Evolutionary conservation across 768 basidiomycete genomes (phyloP), one percentile per base, ranked within the genome.

Genomic region (Phanerochaete sordida): DNA sequence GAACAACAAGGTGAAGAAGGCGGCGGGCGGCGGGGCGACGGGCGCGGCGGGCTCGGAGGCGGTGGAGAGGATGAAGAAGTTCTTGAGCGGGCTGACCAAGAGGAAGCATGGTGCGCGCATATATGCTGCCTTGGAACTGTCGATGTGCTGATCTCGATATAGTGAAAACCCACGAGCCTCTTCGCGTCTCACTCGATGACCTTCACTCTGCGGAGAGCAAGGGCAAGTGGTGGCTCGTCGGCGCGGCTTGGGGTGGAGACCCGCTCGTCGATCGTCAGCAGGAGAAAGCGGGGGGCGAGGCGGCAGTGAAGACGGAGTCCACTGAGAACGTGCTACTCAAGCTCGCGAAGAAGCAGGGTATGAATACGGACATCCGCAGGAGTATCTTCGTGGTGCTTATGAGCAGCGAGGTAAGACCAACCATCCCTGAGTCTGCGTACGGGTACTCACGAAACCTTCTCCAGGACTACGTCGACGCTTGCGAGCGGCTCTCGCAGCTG

Each of bases 141-240:
- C 37, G 51, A n/a, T 53, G 54, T 43, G 27, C 28, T 60, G 62
- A 28, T 35, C n/a, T 6, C n/a, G 35, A 16, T 33, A 24, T 59
- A 95, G 95, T 93, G 6, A 77, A 88, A 53, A 84, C 87, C 0
- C 86, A 92, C 67, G 97, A 98, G 47, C 87, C 95, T 0, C 79
- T 99, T 8, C 87, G 94, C 7, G 85, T 97, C 1, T 86, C 90
- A 0, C 78, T 98, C 24, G 79, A 79, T n/a, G 96, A 98, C 73
- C 81, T 98, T 5, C 91, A 84, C 61, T 83, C 86, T 0, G 87
- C 93, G 1, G 86, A 92, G 58, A 90, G 81, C 12, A 91, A 87
- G 69, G 97, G 95, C 4, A 97, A 97, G 76, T 98, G 97, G 97
- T 98, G 97, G 96, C 80, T 98, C 1, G 92, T 98, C 35, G 97